Evolutionary conservation across 1,284 basidiomycete species (phyloP), one percentile per base, ranked within the genome.

Genomic region (Cryptococcus sp.): DNA sequence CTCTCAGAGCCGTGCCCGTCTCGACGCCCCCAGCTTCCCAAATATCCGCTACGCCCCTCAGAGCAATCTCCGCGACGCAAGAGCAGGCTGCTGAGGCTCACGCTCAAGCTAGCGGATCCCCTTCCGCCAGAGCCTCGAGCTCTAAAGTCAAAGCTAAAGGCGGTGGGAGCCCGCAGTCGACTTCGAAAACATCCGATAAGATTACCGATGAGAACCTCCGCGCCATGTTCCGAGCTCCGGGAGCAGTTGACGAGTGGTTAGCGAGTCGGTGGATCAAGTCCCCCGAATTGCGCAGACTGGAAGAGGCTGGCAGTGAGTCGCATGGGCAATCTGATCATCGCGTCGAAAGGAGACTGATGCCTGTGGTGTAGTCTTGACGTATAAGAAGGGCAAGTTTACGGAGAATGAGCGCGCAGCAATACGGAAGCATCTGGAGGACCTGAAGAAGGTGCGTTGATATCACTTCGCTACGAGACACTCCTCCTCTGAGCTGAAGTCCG

Each of bases 331-430:
- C 10, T 25, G 13, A 46, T 10, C 22, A 31, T 16, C 15, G 16
- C 17, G 13, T 31, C 44, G 5, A 23, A 13, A 35, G 20, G 25
- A 3, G 1, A 45, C 56, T 66, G 50, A 60, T 53, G 22, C 25
- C 22, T 11, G n/a, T 31, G 5, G 23, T n/a, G 19, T 49, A 76
- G 75, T 75, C 38, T 42, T 77, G 38, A 60, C 45, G 3, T 71
- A 69, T 60, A 71, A 69, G 52, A 67, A 67, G 35, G 75, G 75
- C 8, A 71, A 68, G 44, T 71, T 72, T 44, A 59, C 62, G 8
- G 58, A 62, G 15, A 57, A 57, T 1, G 75, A 77, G 57, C 62
- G 66, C 35, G 46, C 39, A 6, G 65, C 68, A 1, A 57, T 77
- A 17, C 57, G 62, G 15, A 50, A 51, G 17, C 60, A 67, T 27